Evolutionary conservation across 441 rosid genomes (phyloP).

Genomic region (Isatis lusitanica): DNA sequence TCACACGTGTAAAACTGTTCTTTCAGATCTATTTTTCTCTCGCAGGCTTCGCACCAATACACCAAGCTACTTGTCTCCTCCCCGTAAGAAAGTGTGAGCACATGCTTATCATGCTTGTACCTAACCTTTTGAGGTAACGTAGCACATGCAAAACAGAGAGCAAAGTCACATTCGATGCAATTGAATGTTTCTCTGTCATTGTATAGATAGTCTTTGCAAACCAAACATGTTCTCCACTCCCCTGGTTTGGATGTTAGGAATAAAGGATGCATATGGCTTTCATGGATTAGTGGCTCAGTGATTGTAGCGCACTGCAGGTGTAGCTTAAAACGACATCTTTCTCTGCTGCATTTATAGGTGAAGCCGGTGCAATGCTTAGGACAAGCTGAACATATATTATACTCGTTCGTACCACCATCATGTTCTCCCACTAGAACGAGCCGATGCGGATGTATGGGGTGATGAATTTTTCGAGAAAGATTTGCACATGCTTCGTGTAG

Average conservation of each 20-base stretch:
- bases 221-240: too few relatives aligned
- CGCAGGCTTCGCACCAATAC: background rate
- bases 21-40: background rate
- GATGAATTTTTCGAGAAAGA: background rate
- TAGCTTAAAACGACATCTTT: background rate
- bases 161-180: background rate
- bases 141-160: slow-evolving; percentile 7
- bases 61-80: background rate
- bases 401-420: too few relatives aligned
- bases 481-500: background rate
- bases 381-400: background rate
- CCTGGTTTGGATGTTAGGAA: too few relatives aligned
- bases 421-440: background rate
- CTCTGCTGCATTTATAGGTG: background rate
- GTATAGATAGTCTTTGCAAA: too few relatives aligned
- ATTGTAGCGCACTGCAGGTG: background rate
- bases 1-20: background rate
- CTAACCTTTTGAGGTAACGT: background rate
- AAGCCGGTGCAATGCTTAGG: background rate
- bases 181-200: too few relatives aligned
- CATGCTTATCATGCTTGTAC: slow-evolving; percentile 2
- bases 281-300: background rate
- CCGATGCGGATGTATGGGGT: background rate
- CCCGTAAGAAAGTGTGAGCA: background rate
- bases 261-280: too few relatives aligned